Conservation (phyloP, 2,329 filamentous ascomycete species). For the Myriangium duriaei region DNA sequence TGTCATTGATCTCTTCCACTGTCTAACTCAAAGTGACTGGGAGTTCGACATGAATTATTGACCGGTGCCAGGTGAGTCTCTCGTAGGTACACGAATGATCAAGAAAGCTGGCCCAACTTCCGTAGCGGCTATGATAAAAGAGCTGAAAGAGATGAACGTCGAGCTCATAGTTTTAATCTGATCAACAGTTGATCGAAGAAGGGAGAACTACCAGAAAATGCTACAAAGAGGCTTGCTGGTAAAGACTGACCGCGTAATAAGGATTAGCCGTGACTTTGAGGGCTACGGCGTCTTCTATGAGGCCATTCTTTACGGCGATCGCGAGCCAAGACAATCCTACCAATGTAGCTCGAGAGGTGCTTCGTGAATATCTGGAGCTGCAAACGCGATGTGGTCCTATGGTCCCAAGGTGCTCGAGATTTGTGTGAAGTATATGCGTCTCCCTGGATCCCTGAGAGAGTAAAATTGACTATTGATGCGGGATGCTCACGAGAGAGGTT, state of each 20-base stretch:
- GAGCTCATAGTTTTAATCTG: slow-evolving; percentile 60
- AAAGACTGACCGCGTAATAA: slow-evolving; percentile 46
- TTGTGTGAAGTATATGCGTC: slow-evolving; percentile 44
- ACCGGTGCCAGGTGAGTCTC: slow-evolving; percentile 54
- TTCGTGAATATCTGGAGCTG: slow-evolving; percentile 34
- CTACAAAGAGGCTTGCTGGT: slow-evolving; percentile 48
- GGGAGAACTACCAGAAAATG: slow-evolving; percentile 51
- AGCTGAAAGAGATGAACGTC: slow-evolving; percentile 45
- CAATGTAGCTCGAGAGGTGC: slow-evolving; percentile 25
- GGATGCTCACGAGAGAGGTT: slow-evolving; percentile 46
- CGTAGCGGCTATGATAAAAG: slow-evolving; percentile 53
- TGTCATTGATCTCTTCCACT: slow-evolving; percentile 58
- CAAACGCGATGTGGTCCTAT: slow-evolving; percentile 56
- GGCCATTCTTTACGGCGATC: slow-evolving; percentile 53
- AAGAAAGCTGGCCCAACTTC: no score
- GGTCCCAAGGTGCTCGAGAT: slow-evolving; percentile 48
- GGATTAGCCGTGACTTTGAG: slow-evolving; percentile 46
- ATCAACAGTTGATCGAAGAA: slow-evolving; percentile 50
- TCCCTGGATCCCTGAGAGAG: slow-evolving; percentile 45
- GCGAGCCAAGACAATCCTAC: slow-evolving; percentile 44
- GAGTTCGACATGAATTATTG: slow-evolving; percentile 51
- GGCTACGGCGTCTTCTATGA: slow-evolving; percentile 51
- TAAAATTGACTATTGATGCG: slow-evolving; percentile 49
- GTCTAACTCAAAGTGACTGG: slow-evolving; percentile 56
- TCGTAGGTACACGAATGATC: no score